These are phyloP conservation scores for Leonotis leonurus DNA, from an alignment of 257 asterid species.

Conservation along the genomic window DNA sequence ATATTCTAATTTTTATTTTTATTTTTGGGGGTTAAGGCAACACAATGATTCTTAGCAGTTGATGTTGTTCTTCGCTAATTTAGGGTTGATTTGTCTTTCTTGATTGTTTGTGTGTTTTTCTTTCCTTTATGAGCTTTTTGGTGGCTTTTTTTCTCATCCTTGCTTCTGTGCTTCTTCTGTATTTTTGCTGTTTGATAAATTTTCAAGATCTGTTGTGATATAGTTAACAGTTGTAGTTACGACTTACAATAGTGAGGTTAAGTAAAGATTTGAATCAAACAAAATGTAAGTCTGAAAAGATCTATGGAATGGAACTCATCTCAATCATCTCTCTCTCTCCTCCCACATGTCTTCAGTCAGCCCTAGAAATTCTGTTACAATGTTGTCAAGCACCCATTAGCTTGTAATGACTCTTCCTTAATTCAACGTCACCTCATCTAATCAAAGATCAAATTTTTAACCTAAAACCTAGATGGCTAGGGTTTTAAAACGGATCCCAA, in stretches of 20 bases:
- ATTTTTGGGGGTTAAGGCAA: not conserved
- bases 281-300: slow-evolving; percentile 24
- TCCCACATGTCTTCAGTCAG: slow-evolving; percentile 49
- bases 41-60: not conserved
- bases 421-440: slow-evolving; percentile 35
- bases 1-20: too few relatives aligned
- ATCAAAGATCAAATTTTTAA: slow-evolving; percentile 19
- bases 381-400: slow-evolving; percentile 48
- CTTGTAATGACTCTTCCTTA: slow-evolving; percentile 37
- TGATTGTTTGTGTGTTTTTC: slow-evolving; percentile 15
- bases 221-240: slow-evolving; percentile 14
- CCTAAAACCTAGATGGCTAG: slow-evolving; percentile 33
- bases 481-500: slow-evolving; percentile 39
- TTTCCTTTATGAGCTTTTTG: slow-evolving; percentile 23
- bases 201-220: slow-evolving; percentile 31
- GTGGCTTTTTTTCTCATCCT: not conserved
- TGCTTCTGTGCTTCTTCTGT: not conserved
- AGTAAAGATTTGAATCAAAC: slow-evolving; percentile 3
- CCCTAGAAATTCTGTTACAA: slow-evolving; percentile 22
- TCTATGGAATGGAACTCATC: slow-evolving; percentile 14
- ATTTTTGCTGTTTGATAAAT: slow-evolving; percentile 17
- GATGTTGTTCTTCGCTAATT: slow-evolving; percentile 12
- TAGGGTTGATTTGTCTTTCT: slow-evolving; percentile 33
- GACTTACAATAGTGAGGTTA: not conserved
- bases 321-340: slow-evolving; percentile 17